These are phyloP conservation scores for Hamamelis virginiana DNA, from an alignment of 164 flowering plant species.

Conservation along the genomic window DNA sequence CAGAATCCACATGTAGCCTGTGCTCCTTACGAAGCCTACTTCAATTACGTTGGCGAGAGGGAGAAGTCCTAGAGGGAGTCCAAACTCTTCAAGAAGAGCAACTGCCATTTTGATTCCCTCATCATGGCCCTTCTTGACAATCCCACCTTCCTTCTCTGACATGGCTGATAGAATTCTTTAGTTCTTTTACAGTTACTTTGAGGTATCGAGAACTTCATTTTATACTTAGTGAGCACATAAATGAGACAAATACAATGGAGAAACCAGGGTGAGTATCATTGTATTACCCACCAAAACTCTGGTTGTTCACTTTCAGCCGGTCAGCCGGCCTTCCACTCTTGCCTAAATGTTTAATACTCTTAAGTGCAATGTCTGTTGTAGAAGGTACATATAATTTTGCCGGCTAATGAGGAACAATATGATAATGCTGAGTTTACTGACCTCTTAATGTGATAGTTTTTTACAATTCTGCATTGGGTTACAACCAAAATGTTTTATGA, in stretches of 20 bases:
- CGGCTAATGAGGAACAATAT: too few relatives aligned
- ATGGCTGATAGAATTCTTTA: neutral
- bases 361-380: neutral
- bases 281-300: constrained; percentile 1
- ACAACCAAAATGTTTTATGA: too few relatives aligned
- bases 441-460: too few relatives aligned
- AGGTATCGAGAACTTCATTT: neutral
- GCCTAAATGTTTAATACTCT: neutral
- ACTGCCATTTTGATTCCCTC: constrained; percentile 33
- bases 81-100: constrained; percentile 27
- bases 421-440: too few relatives aligned
- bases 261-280: constrained; percentile 5
- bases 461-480: too few relatives aligned
- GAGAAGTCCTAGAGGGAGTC: constrained; percentile 35
- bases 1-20: constrained; percentile 37
- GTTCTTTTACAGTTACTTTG: neutral
- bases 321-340: neutral
- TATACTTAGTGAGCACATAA: neutral
- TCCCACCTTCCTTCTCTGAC: constrained; percentile 33
- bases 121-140: constrained; percentile 35
- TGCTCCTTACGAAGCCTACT: constrained; percentile 31
- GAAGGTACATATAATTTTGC: too few relatives aligned
- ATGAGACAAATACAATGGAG: constrained; percentile 9
- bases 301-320: neutral
- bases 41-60: constrained; percentile 33